phyloP scores from a whole-genome alignment of 2,329 filamentous ascomycete genomes.

The Seiridium unicorne region DNA sequence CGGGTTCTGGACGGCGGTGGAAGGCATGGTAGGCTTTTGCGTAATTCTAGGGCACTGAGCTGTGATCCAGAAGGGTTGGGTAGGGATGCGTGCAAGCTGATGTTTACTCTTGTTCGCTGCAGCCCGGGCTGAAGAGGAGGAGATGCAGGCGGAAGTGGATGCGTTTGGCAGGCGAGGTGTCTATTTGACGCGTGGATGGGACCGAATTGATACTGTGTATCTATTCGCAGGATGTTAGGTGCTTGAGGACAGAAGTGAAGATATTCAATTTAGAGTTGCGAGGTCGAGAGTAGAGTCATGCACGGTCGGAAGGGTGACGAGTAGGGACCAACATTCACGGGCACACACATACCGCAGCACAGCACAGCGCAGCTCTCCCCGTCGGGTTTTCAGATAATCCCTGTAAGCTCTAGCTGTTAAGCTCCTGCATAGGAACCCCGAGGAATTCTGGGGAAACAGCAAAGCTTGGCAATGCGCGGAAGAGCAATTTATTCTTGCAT shows the following conservation, averaged over 20 bases:
- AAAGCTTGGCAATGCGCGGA: neutral
- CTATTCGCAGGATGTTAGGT: neutral
- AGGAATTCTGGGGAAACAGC: conserved; percentile 7
- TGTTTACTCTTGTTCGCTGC: conserved; percentile 3
- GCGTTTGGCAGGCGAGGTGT: neutral
- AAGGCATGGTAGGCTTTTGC: conserved; percentile 53
- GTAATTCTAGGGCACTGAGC: neutral
- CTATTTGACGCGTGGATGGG: neutral
- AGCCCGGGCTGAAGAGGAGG: neutral
- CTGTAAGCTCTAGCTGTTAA: neutral
- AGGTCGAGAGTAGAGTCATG: neutral
- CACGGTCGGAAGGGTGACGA: neutral
- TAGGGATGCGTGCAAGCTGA: neutral
- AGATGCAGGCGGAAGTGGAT: neutral
- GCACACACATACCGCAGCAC: no score
- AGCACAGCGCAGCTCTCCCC: neutral
- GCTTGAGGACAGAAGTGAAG: neutral
- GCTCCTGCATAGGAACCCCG: conserved; percentile 1
- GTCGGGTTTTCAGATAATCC: neutral
- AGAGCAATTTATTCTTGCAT: neutral
- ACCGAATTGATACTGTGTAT: neutral
- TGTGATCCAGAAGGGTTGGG: neutral
- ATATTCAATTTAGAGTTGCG: neutral
- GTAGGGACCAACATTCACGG: no score
- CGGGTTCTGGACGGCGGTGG: conserved; percentile 61